phyloP scores from a whole-genome alignment of 169 alveolate species.

The Theileria equi region DNA sequence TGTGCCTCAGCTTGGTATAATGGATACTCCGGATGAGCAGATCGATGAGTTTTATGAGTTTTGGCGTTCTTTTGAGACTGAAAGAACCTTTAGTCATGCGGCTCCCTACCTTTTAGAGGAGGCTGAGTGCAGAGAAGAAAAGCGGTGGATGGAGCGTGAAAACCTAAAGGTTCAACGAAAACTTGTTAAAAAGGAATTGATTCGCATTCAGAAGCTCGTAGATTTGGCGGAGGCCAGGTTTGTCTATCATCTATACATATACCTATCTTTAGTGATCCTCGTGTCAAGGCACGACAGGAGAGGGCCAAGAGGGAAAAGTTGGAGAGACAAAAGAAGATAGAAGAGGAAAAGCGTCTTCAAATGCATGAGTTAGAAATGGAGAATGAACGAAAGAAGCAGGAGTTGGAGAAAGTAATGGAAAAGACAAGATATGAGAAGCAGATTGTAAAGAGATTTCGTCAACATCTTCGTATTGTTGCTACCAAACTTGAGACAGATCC shows the following conservation, averaged over 20 bases:
- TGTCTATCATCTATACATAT: constrained; percentile 46
- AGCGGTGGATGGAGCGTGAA: constrained; percentile 92
- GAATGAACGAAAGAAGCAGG: constrained; percentile 42
- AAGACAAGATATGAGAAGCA: constrained; percentile 51
- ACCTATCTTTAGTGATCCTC: constrained; percentile 53
- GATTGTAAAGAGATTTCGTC: constrained; percentile 58
- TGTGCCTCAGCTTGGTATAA: constrained; percentile 88
- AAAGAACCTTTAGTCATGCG: constrained; percentile 88
- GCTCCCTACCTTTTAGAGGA: constrained; percentile 87
- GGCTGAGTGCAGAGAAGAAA: constrained; percentile 90
- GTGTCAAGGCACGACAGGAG: constrained; percentile 64
- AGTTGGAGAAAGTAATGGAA: constrained; percentile 31
- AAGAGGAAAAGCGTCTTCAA: constrained; percentile 36
- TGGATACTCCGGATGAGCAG: constrained; percentile 77
- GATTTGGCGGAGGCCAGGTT: constrained; percentile 86
- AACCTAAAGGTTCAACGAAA: constrained; percentile 86
- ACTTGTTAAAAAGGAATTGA: constrained; percentile 82
- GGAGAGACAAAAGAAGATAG: constrained; percentile 20
- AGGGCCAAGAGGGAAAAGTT: constrained; percentile 69
- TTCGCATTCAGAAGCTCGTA: constrained; percentile 86
- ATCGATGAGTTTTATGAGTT: constrained; percentile 86
- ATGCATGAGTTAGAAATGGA: constrained; percentile 33
- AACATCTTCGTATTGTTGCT: constrained; percentile 36
- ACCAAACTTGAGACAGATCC: constrained; percentile 22
- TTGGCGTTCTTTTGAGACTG: constrained; percentile 87